Evolutionary conservation across 306 rosid species (phyloP).

Genomic region (Parietaria judaica): DNA sequence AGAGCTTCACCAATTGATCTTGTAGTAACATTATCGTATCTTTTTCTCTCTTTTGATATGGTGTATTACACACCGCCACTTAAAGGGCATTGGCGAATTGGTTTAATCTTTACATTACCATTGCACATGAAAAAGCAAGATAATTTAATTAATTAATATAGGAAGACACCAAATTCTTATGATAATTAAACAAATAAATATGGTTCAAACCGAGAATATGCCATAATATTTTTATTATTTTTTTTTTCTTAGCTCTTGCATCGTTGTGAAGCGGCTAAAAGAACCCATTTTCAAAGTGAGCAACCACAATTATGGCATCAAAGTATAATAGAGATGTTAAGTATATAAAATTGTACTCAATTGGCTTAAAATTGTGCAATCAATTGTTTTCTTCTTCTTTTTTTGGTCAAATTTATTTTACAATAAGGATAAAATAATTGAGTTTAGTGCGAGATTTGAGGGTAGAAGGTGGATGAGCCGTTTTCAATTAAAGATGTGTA

Average conservation of each 20-base stretch:
- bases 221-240: not conserved
- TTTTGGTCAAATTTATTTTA: not conserved
- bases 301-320: not conserved
- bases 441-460: constrained; percentile 1
- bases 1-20: no score
- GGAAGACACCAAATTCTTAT: not conserved
- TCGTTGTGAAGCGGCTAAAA: constrained; percentile 10
- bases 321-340: not conserved
- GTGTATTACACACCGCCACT: constrained; percentile 4
- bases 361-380: not conserved
- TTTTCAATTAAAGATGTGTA: not conserved
- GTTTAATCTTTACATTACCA: not conserved
- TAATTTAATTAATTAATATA: not conserved
- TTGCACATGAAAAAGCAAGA: not conserved
- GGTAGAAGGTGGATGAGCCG: constrained; percentile 1
- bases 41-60: not conserved
- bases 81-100: constrained; percentile 9
- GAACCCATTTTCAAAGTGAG: not conserved
- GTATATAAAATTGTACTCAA: not conserved
- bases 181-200: no score
- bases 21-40: not conserved
- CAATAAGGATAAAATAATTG: not conserved
- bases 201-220: no score
- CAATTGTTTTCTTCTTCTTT: not conserved
- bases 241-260: not conserved